Conservation (phyloP, 495 filamentous ascomycete genomes). For the Amniculicola lignicola region DNA sequence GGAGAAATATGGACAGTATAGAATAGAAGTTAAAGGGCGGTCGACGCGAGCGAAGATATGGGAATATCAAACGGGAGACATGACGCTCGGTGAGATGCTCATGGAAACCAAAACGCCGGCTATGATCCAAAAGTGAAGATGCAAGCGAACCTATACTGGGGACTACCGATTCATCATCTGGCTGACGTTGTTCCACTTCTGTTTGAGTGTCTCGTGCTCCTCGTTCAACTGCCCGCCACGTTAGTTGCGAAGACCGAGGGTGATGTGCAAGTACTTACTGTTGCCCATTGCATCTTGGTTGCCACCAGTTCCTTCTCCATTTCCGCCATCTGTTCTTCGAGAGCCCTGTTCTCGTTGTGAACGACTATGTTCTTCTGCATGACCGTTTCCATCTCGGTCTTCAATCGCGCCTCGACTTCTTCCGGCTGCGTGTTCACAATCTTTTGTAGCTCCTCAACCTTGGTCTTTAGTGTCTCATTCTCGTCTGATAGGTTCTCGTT, state of each 20-base stretch:
- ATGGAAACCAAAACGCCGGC: constrained; percentile 12
- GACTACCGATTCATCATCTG: constrained; percentile 34
- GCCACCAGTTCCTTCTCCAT: constrained; percentile 93
- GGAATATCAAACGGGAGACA: constrained; percentile 3
- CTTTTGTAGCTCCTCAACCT: constrained; percentile 75
- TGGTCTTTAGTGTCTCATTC: constrained; percentile 78
- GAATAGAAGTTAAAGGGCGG: constrained; percentile 12
- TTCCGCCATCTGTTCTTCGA: constrained; percentile 88
- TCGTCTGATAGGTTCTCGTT: constrained; percentile 84
- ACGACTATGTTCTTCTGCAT: constrained; percentile 92
- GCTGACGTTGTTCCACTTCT: constrained; percentile 40
- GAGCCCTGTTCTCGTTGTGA: constrained; percentile 82
- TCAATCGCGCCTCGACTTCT: constrained; percentile 80
- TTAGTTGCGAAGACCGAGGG: neutral
- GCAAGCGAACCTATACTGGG: neutral
- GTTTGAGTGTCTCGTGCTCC: constrained; percentile 41
- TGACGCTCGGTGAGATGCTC: constrained; percentile 2
- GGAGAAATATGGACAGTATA: constrained; percentile 22
- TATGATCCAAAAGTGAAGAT: constrained; percentile 2
- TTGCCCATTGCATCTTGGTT: constrained; percentile 91
- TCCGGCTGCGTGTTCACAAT: constrained; percentile 85
- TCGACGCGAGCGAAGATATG: constrained; percentile 26
- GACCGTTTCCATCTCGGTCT: constrained; percentile 83
- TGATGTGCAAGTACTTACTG: constrained; percentile 58
- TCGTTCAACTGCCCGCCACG: constrained; percentile 36